These are phyloP conservation scores for Sporothrix luriei DNA, from an alignment of 2,329 filamentous ascomycete species.

Conservation along the genomic window DNA sequence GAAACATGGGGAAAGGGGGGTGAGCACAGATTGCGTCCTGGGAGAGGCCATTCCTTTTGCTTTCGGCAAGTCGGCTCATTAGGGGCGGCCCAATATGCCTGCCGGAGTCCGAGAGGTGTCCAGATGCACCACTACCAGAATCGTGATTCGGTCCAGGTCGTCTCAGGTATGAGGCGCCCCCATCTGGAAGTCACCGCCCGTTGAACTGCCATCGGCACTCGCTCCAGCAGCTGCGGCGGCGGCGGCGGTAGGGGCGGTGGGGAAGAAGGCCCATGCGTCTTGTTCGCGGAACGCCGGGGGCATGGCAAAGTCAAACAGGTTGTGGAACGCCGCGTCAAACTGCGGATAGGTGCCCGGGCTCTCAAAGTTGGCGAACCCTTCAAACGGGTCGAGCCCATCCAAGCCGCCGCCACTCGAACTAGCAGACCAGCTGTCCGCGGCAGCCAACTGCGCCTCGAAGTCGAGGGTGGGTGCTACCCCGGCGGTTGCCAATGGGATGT, in stretches of 20 bases:
- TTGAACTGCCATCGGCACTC: not conserved
- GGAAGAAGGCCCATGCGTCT: slow-evolving; percentile 2
- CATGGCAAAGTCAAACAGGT: slow-evolving; percentile 10
- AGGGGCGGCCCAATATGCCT: not conserved
- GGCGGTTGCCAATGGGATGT: not conserved
- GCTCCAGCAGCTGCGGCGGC: not conserved
- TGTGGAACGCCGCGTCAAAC: slow-evolving; percentile 16
- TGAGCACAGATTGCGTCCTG: not conserved
- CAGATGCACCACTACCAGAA: not conserved
- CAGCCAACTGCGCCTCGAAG: not conserved
- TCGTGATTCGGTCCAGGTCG: too few relatives aligned
- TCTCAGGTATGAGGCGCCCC: not conserved
- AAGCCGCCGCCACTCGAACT: not conserved
- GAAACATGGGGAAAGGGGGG: not conserved
- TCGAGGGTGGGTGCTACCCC: not conserved
- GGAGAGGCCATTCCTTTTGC: not conserved
- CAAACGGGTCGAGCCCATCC: not conserved
- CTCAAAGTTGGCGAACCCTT: slow-evolving; percentile 8
- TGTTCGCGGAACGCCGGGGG: not conserved
- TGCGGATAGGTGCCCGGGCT: slow-evolving; percentile 5
- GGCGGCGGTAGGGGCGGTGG: not conserved
- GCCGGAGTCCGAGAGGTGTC: not conserved
- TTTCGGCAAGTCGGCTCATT: slow-evolving; percentile 5
- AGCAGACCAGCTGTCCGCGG: not conserved
- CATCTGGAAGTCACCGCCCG: not conserved